Conservation (phyloP, 2,329 filamentous ascomycete species). For the Colletotrichum nymphaeae region DNA sequence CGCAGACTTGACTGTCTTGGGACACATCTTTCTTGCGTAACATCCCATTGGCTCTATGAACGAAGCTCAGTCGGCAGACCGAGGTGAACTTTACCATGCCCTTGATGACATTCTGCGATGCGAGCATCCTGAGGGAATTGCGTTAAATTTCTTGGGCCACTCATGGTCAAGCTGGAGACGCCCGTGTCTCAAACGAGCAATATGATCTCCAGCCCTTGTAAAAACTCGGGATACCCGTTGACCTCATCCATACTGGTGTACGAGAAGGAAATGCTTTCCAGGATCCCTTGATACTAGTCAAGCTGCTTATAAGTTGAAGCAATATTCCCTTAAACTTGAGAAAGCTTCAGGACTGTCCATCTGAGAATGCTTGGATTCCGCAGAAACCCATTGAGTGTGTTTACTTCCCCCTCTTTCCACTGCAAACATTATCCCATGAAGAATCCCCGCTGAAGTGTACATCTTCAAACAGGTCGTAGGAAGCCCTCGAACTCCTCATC, state of each 20-base stretch:
- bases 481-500: constrained; percentile 31
- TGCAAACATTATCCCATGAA: background rate
- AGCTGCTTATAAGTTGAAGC: constrained; percentile 6
- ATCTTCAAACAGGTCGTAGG: constrained; percentile 8
- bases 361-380: constrained; percentile 33
- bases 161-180: background rate
- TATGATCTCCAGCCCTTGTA: background rate
- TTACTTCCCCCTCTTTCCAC: background rate
- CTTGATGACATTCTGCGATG: constrained; percentile 8
- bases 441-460: background rate
- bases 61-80: background rate
- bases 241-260: background rate
- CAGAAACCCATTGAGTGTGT: constrained; percentile 31
- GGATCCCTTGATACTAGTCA: background rate
- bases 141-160: background rate
- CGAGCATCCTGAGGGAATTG: background rate
- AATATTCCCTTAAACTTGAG: background rate
- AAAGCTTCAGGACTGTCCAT: background rate
- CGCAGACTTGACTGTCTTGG: background rate
- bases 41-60: background rate
- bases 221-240: background rate
- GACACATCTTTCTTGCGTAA: background rate
- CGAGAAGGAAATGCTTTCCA: background rate
- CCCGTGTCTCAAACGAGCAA: constrained; percentile 10
- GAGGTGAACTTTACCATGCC: background rate